Evolutionary conservation across 2,329 filamentous ascomycete species (phyloP).

Genomic region (Diaporthe velutina): DNA sequence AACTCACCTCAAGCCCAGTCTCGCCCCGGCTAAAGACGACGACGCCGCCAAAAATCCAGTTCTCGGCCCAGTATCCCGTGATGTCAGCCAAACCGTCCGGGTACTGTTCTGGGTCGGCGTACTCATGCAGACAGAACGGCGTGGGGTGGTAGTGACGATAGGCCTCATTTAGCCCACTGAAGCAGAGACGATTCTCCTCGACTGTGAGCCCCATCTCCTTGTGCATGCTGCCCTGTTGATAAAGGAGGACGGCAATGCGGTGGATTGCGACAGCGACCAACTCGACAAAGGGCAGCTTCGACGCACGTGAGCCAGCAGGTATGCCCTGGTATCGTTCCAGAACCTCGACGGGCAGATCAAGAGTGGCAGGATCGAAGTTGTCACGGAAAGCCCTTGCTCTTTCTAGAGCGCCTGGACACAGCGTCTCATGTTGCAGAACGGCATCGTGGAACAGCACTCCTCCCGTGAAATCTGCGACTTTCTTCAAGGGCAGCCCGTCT

Average conservation of each 20-base stretch:
- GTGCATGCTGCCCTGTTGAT: not conserved
- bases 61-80: conserved; percentile 11
- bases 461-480: not conserved
- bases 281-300: conserved; percentile 5
- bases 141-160: not conserved
- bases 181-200: not conserved
- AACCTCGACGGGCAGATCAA: not conserved
- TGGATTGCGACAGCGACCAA: not conserved
- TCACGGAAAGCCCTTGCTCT: not conserved
- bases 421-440: not conserved
- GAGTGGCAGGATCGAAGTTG: not conserved
- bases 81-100: not conserved
- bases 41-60: conserved; percentile 17
- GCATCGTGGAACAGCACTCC: not conserved
- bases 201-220: not conserved
- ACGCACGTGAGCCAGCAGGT: not conserved
- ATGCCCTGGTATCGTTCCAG: not conserved
- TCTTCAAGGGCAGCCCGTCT: conserved; percentile 13
- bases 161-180: rapidly evolving
- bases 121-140: not conserved
- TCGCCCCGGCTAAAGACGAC: not conserved
- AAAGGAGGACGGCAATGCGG: not conserved
- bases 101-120: not conserved
- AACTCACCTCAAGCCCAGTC: conserved; percentile 14
- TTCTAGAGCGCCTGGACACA: not conserved